phyloP scores from a whole-genome alignment of 2,329 filamentous ascomycete genomes.

The Scytalidium lignicola region DNA sequence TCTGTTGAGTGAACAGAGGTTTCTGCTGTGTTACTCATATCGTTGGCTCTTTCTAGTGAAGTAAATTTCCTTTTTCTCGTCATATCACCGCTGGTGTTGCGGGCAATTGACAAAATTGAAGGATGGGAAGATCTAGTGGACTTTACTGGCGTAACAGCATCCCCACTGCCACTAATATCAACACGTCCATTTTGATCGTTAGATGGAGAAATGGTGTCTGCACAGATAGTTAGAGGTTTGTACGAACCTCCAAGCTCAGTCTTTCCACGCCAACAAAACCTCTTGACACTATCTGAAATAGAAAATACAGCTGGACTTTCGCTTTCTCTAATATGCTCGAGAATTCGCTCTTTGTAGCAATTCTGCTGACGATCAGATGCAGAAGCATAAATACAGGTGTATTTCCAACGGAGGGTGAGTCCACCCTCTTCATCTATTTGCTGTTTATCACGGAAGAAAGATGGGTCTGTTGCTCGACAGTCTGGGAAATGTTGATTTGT shows the following conservation, averaged over 20 bases:
- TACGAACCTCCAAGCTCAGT: conserved; percentile 36
- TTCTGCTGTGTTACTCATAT: conserved; percentile 1
- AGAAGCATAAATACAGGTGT: conserved; percentile 20
- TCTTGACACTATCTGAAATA: conserved; percentile 4
- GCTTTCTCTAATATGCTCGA: conserved; percentile 13
- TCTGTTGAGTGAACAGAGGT: conserved; percentile 1
- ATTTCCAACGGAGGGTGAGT: conserved; percentile 50
- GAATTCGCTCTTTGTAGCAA: conserved; percentile 11
- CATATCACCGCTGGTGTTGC: not conserved
- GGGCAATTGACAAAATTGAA: not conserved
- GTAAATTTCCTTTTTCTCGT: conserved; percentile 3
- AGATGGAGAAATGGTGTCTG: not conserved
- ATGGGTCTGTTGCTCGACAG: conserved; percentile 22
- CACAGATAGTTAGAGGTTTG: conserved; percentile 18
- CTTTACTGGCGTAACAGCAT: not conserved
- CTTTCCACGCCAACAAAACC: conserved; percentile 34
- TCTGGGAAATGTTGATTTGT: conserved; percentile 51
- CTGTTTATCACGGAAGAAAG: conserved; percentile 15
- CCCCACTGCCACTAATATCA: not conserved
- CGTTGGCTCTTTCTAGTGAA: conserved; percentile 4
- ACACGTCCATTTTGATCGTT: not conserved
- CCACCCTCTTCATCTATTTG: conserved; percentile 26
- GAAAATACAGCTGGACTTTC: conserved; percentile 10
- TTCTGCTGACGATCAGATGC: conserved; percentile 19
- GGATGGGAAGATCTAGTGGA: not conserved